A percentile compares a stretch with the other conserved stretches of the same genome.
These are phyloP conservation scores for Phytophthora citrophthora DNA, from an alignment of 352 stramenopile species.

Conservation along the genomic window DNA sequence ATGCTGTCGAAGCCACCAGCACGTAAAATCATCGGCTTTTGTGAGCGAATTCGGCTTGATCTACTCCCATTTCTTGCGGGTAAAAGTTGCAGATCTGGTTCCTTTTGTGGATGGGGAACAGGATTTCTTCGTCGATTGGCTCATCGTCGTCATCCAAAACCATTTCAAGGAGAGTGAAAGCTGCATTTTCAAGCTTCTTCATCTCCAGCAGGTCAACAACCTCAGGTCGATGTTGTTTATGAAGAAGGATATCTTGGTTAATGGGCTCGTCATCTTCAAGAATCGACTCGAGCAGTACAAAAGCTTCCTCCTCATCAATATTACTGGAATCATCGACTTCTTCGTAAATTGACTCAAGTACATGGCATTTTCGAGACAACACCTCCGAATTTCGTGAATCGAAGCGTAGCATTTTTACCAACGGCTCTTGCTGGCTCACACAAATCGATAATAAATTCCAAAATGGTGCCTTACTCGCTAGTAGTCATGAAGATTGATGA, in stretches of 20 bases:
- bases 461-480: too few relatives aligned
- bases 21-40: not conserved
- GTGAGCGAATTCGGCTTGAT: not conserved
- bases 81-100: not conserved
- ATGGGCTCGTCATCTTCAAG: constrained; percentile 7
- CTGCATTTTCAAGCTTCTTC: not conserved
- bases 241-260: constrained; percentile 6
- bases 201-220: not conserved
- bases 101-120: not conserved
- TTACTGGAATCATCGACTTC: not conserved
- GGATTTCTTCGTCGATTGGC: not conserved
- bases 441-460: too few relatives aligned
- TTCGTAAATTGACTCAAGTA: constrained; percentile 3
- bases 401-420: constrained; percentile 1
- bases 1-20: constrained; percentile 5
- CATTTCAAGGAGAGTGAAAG: constrained; percentile 3
- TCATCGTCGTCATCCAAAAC: not conserved
- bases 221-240: not conserved
- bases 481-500: too few relatives aligned
- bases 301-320: constrained; percentile 5
- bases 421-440: not conserved
- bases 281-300: constrained; percentile 6
- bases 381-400: not conserved
- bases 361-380: not conserved
- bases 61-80: not conserved